Evolutionary conservation across 805 yeast species (phyloP).

Genomic region (Jamesozyma hellenica): DNA sequence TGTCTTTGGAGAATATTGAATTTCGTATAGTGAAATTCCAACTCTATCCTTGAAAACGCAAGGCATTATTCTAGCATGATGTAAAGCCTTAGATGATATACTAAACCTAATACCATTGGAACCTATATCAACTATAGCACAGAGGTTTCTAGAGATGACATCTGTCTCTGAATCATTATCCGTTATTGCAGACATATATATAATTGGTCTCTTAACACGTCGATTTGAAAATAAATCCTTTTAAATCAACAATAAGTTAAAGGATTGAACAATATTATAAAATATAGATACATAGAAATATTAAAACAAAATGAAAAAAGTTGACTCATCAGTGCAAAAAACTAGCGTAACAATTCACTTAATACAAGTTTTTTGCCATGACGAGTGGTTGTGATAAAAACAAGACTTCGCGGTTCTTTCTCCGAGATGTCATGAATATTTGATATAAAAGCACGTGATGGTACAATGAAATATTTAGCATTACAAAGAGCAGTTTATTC

Average conservation of each 20-base stretch:
- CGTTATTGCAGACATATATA: constrained; percentile 19
- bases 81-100: constrained; percentile 57
- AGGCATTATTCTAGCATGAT: constrained; percentile 68
- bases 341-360: too few relatives aligned
- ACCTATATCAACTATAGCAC: constrained; percentile 68
- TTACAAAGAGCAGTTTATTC: background rate
- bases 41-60: constrained; percentile 67
- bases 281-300: too few relatives aligned
- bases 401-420: too few relatives aligned
- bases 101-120: constrained; percentile 67
- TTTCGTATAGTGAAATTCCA: constrained; percentile 59
- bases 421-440: too few relatives aligned
- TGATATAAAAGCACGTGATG: too few relatives aligned
- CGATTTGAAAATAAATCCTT: background rate
- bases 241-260: too few relatives aligned
- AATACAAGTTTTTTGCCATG: too few relatives aligned
- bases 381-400: too few relatives aligned
- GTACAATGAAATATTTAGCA: too few relatives aligned
- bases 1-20: constrained; percentile 37
- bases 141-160: constrained; percentile 46
- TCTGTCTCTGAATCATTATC: constrained; percentile 37
- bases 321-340: too few relatives aligned
- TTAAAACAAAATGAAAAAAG: too few relatives aligned
- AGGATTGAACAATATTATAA: too few relatives aligned
- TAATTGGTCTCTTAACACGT: background rate